phyloP scores from a whole-genome alignment of 768 basidiomycete genomes.

The Psilocybe subaeruginosa region DNA sequence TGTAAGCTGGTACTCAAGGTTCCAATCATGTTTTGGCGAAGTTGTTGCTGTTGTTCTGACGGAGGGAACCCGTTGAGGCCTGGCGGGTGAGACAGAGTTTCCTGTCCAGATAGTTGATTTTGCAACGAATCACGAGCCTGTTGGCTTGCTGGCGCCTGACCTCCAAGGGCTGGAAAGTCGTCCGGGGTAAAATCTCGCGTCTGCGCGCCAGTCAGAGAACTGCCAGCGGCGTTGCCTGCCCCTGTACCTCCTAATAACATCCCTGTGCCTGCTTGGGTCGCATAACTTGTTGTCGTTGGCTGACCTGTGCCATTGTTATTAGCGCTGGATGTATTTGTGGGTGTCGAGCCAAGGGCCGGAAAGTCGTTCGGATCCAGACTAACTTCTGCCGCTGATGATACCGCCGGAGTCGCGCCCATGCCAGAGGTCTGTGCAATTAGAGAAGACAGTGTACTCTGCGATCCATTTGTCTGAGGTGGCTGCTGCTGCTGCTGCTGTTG shows the following conservation, averaged over 20 bases:
- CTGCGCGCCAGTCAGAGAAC: slow-evolving; percentile 39
- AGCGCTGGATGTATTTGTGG: slow-evolving; percentile 39
- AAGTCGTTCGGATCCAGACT: slow-evolving; percentile 87
- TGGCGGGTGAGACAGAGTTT: slow-evolving; percentile 64
- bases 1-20: slow-evolving; percentile 43
- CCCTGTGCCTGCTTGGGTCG: slow-evolving; percentile 79
- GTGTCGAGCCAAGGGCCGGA: slow-evolving; percentile 78
- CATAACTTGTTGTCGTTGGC: slow-evolving; percentile 68
- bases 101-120: slow-evolving; percentile 37
- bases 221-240: slow-evolving; percentile 40
- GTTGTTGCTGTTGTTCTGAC: slow-evolving; percentile 54
- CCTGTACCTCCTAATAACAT: slow-evolving; percentile 46
- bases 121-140: slow-evolving; percentile 36
- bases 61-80: slow-evolving; percentile 74
- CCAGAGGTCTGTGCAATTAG: slow-evolving; percentile 58
- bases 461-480: slow-evolving; percentile 57
- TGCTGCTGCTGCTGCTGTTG: slow-evolving; percentile 51
- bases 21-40: slow-evolving; percentile 62
- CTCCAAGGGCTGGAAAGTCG: slow-evolving; percentile 88
- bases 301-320: slow-evolving; percentile 39
- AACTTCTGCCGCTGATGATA: slow-evolving; percentile 72
- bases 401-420: slow-evolving; percentile 57
- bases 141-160: slow-evolving; percentile 47
- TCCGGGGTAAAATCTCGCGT: slow-evolving; percentile 81
- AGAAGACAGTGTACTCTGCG: slow-evolving; percentile 52